phyloP scores from a whole-genome alignment of 495 filamentous ascomycete genomes.

The Podospora anserina region DNA sequence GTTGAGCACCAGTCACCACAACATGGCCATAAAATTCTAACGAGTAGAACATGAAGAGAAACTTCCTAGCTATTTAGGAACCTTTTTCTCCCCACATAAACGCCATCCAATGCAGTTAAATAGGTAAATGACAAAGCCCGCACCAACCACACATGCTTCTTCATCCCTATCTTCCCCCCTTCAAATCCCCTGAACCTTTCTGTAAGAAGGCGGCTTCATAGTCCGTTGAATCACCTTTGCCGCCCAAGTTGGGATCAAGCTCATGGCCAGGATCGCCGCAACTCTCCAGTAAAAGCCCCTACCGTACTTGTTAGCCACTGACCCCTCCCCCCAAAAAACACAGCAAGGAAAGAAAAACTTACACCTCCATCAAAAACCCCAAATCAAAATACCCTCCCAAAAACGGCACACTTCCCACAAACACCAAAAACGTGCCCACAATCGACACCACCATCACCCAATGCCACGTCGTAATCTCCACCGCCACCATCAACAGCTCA shows the following conservation, averaged over 20 bases:
- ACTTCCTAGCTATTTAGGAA: not conserved
- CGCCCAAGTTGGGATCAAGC: constrained; percentile 79
- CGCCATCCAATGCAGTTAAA: not conserved
- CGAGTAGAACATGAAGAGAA: not conserved
- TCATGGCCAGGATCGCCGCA: constrained; percentile 69
- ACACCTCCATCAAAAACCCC: constrained; percentile 66
- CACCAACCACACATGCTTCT: constrained; percentile 13
- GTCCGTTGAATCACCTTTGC: constrained; percentile 78
- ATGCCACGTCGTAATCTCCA: constrained; percentile 97
- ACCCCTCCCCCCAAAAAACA: not conserved
- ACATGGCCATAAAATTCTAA: not conserved
- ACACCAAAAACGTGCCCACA: constrained; percentile 74
- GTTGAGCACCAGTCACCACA: not conserved
- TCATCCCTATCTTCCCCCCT: constrained; percentile 1
- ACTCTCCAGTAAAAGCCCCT: constrained; percentile 90
- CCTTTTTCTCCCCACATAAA: not conserved
- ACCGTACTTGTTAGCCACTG: constrained; percentile 18
- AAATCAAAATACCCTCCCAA: constrained; percentile 89
- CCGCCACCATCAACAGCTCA: constrained; percentile 94
- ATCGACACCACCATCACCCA: constrained; percentile 84
- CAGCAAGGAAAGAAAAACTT: constrained; percentile 28
- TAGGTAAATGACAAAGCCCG: constrained; percentile 10
- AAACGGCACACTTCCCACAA: constrained; percentile 80
- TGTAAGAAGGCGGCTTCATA: constrained; percentile 88
- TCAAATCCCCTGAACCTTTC: constrained; percentile 80